Conservation (phyloP, 495 filamentous ascomycete genomes). For the Penicillium odoratum region DNA sequence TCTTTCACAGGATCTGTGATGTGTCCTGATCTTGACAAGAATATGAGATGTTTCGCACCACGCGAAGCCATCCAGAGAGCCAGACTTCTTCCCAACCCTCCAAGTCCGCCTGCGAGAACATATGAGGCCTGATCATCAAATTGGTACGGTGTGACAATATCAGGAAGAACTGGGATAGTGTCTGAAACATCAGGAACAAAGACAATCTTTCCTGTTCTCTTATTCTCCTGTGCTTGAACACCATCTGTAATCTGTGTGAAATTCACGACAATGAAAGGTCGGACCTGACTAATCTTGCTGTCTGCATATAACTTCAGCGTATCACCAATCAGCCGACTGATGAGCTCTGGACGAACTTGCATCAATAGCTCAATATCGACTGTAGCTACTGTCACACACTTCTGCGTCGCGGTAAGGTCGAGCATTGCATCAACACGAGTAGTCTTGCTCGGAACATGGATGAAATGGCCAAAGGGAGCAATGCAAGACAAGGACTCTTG, state of each 20-base stretch:
- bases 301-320: conserved; percentile 10
- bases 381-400: conserved; percentile 24
- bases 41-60: conserved; percentile 31
- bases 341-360: conserved; percentile 2
- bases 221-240: not conserved
- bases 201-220: conserved; percentile 10
- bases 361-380: conserved; percentile 28
- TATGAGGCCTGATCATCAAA: conserved; percentile 23
- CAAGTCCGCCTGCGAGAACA: conserved; percentile 41
- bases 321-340: conserved; percentile 8
- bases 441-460: conserved; percentile 45
- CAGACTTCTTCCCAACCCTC: conserved; percentile 39
- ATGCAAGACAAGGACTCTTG: conserved; percentile 47
- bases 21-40: conserved; percentile 25
- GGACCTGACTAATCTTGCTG: conserved; percentile 8
- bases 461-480: conserved; percentile 48
- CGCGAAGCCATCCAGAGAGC: conserved; percentile 39
- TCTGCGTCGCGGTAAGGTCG: conserved; percentile 18
- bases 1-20: conserved; percentile 7
- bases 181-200: conserved; percentile 13
- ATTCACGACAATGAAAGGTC: conserved; percentile 5
- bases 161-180: conserved; percentile 18
- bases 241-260: conserved; percentile 16
- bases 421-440: conserved; percentile 24
- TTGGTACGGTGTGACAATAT: conserved; percentile 14